Evolutionary conservation across 352 stramenopile species (phyloP).

Genomic region (Saprolegnia diclina): DNA sequence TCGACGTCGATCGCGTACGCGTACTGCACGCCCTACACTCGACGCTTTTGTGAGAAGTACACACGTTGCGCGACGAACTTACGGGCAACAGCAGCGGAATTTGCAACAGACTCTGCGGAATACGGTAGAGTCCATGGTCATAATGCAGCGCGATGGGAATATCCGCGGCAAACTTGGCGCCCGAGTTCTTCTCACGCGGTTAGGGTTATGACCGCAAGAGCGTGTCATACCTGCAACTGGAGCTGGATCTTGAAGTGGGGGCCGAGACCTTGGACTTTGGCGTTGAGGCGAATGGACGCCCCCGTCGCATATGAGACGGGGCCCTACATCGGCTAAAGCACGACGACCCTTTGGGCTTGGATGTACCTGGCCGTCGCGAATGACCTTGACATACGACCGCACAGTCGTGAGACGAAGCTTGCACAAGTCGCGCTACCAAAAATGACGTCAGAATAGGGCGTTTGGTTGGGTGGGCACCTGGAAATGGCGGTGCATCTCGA

Average conservation of each 20-base stretch:
- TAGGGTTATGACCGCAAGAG: too few relatives aligned
- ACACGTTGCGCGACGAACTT: conserved; percentile 11
- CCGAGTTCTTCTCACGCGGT: conserved; percentile 42
- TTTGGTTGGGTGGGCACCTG: conserved; percentile 33
- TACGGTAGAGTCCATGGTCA: conserved; percentile 63
- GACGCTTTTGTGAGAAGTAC: too few relatives aligned
- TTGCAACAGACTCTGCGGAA: conserved; percentile 56
- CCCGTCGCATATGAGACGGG: conserved; percentile 67
- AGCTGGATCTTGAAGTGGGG: conserved; percentile 80
- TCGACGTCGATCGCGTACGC: conserved; percentile 61
- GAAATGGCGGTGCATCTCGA: conserved; percentile 89
- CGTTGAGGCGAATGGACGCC: conserved; percentile 69
- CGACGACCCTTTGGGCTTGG: neutral
- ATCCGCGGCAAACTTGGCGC: conserved; percentile 55
- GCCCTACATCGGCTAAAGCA: conserved; percentile 32
- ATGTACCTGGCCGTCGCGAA: conserved; percentile 75
- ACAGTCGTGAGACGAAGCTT: conserved; percentile 83
- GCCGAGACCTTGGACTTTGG: conserved; percentile 74
- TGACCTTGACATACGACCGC: conserved; percentile 86
- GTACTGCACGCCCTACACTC: conserved; percentile 61
- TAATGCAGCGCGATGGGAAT: conserved; percentile 72
- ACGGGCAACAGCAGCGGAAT: conserved; percentile 72
- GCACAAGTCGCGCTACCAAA: conserved; percentile 61
- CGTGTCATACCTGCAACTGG: conserved; percentile 72
- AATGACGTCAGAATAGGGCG: neutral